phyloP scores from a whole-genome alignment of 176 grass and related monocot species.

The Aegilops umbellulata region DNA sequence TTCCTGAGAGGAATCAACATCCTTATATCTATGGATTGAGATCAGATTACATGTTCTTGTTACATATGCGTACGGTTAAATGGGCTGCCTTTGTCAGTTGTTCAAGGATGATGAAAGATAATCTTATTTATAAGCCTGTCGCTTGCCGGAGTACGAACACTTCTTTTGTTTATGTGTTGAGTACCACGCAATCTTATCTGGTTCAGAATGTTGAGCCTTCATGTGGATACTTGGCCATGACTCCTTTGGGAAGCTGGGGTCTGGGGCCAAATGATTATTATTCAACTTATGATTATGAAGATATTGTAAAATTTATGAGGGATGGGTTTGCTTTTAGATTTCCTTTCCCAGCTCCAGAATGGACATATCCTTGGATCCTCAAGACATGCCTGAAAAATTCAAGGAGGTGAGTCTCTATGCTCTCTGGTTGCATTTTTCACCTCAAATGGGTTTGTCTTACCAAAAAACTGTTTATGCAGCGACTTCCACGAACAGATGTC shows the following conservation, averaged over 20 bases:
- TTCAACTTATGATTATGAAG: neutral
- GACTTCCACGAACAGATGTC: neutral
- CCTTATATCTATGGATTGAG: neutral
- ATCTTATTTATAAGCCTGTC: neutral
- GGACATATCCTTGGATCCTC: neutral
- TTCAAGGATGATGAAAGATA: neutral
- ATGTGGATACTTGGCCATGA: neutral
- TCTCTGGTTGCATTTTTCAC: neutral
- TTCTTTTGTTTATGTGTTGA: slow-evolving; percentile 15
- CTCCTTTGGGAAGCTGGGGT: neutral
- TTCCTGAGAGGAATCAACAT: neutral
- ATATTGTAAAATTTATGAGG: neutral
- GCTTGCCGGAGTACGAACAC: neutral
- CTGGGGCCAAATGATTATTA: neutral
- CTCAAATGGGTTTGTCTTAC: no score
- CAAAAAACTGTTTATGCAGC: no score
- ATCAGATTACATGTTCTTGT: no score
- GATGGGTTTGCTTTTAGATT: neutral
- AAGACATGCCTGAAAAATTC: neutral
- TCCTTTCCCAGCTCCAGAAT: neutral
- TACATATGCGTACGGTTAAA: no score
- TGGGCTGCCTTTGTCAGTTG: slow-evolving; percentile 1
- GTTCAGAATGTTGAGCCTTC: neutral
- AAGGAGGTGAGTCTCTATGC: neutral
- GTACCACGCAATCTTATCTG: fast-evolving